phyloP scores from a whole-genome alignment of 1,139 yeast species.

The Taphrina betulina region DNA sequence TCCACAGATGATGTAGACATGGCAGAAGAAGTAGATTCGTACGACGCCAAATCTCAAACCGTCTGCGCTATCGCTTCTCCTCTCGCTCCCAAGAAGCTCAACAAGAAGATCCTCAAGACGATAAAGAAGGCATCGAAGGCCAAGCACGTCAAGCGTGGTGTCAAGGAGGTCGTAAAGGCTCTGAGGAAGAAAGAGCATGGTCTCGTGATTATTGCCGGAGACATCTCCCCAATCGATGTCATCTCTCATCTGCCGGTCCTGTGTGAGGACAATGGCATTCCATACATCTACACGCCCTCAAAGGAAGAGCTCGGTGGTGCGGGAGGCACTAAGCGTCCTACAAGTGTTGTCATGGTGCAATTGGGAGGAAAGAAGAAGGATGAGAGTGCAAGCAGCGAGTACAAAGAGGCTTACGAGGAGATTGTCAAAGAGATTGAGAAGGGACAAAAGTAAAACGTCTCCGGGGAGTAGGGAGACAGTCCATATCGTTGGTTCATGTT shows the following conservation, averaged over 20 bases:
- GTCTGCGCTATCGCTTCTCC: slow-evolving; percentile 91
- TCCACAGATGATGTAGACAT: slow-evolving; percentile 5
- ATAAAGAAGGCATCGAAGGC: slow-evolving; percentile 95
- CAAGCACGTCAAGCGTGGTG: slow-evolving; percentile 97
- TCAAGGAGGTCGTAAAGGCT: slow-evolving; percentile 97
- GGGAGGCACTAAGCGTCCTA: slow-evolving; percentile 98
- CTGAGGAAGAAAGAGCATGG: slow-evolving; percentile 98
- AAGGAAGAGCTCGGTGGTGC: slow-evolving; percentile 93
- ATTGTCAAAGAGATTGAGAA: slow-evolving; percentile 80
- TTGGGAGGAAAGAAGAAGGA: slow-evolving; percentile 91
- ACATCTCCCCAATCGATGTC: slow-evolving; percentile 95
- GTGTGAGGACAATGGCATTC: slow-evolving; percentile 85
- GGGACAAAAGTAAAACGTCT: slow-evolving; percentile 33
- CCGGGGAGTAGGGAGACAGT: no score
- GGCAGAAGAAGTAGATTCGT: slow-evolving; percentile 61
- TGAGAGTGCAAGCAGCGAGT: slow-evolving; percentile 64
- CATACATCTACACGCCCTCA: slow-evolving; percentile 33
- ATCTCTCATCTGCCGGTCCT: slow-evolving; percentile 95
- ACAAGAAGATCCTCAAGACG: slow-evolving; percentile 91
- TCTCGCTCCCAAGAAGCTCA: slow-evolving; percentile 90
- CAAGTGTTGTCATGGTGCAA: slow-evolving; percentile 94
- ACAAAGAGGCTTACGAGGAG: slow-evolving; percentile 89
- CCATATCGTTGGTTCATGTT: no score
- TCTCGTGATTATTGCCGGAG: slow-evolving; percentile 93
- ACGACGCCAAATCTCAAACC: slow-evolving; percentile 87